Conservation (phyloP, 2,329 filamentous ascomycete genomes). For the Zasmidium cellare region DNA sequence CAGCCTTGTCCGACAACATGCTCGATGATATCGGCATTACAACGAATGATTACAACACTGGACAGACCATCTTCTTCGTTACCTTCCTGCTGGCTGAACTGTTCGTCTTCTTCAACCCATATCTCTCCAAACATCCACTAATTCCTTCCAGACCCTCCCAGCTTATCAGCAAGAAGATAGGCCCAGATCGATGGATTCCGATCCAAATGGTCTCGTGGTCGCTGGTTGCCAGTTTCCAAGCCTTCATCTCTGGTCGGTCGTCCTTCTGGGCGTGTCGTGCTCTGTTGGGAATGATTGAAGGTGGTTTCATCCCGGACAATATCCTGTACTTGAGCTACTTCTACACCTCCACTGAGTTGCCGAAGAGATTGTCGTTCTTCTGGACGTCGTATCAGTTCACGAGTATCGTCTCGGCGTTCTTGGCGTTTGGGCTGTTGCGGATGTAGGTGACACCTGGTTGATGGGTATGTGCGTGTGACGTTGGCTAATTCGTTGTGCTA, state of each 20-base stretch:
- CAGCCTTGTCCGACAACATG: constrained; percentile 63
- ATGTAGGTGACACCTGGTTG: constrained; percentile 10
- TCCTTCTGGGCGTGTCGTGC: constrained; percentile 42
- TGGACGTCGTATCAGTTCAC: constrained; percentile 65
- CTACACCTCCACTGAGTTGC: constrained; percentile 70
- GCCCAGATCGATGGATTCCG: constrained; percentile 48
- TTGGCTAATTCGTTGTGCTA: too few relatives aligned
- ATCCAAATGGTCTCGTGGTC: constrained; percentile 49
- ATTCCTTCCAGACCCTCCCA: constrained; percentile 31
- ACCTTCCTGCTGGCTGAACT: constrained; percentile 68
- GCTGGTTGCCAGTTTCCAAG: constrained; percentile 41
- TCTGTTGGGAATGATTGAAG: constrained; percentile 44
- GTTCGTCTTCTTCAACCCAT: too few relatives aligned
- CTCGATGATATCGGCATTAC: constrained; percentile 52
- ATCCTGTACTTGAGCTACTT: constrained; percentile 71
- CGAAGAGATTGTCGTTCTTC: constrained; percentile 68
- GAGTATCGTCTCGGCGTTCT: constrained; percentile 57
- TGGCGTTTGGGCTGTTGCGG: constrained; percentile 57
- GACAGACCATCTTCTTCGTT: constrained; percentile 65
- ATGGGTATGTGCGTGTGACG: constrained; percentile 32
- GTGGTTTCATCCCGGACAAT: constrained; percentile 50
- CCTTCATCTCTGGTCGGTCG: constrained; percentile 33
- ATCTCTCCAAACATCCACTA: constrained; percentile 23
- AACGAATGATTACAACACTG: constrained; percentile 51
- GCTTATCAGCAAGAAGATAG: constrained; percentile 46